Conservation (phyloP, 306 rosid genomes). For the Cucurbita argyrosperma region DNA sequence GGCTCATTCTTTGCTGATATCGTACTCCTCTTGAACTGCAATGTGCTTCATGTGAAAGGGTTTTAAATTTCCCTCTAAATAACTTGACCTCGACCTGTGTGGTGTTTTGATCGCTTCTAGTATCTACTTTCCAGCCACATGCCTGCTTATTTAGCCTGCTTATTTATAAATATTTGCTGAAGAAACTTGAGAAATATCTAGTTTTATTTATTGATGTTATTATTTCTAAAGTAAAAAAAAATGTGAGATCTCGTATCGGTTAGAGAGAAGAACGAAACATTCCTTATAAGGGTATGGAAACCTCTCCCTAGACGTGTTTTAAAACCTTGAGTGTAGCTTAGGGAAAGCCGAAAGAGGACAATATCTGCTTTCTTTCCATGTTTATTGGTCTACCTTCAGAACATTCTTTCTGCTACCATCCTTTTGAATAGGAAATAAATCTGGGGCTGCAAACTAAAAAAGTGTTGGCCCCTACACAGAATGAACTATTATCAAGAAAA, state of each 20-base stretch:
- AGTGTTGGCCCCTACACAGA: neutral
- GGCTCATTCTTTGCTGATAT: constrained; percentile 22
- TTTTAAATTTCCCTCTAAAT: constrained; percentile 6
- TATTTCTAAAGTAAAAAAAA: neutral
- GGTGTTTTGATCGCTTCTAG: neutral
- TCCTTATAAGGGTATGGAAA: too few species aligned
- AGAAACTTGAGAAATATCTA: neutral
- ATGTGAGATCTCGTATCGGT: too few species aligned
- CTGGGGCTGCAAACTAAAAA: neutral
- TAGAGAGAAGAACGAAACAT: too few species aligned
- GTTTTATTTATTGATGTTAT: neutral
- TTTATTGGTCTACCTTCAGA: neutral
- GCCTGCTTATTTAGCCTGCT: neutral
- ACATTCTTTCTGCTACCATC: neutral
- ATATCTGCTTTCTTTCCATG: too few species aligned
- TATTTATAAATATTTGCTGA: neutral
- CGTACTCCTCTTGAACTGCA: neutral
- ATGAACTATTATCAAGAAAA: neutral
- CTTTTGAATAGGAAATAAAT: neutral
- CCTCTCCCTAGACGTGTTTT: too few species aligned
- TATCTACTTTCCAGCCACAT: neutral
- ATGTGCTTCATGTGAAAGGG: constrained; percentile 13
- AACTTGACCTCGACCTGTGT: neutral
- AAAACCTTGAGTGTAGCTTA: too few species aligned
- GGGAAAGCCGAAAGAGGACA: too few species aligned